These are phyloP conservation scores for Triticum monococcum DNA, from an alignment of 176 grass and related monocot species.

Conservation along the genomic window DNA sequence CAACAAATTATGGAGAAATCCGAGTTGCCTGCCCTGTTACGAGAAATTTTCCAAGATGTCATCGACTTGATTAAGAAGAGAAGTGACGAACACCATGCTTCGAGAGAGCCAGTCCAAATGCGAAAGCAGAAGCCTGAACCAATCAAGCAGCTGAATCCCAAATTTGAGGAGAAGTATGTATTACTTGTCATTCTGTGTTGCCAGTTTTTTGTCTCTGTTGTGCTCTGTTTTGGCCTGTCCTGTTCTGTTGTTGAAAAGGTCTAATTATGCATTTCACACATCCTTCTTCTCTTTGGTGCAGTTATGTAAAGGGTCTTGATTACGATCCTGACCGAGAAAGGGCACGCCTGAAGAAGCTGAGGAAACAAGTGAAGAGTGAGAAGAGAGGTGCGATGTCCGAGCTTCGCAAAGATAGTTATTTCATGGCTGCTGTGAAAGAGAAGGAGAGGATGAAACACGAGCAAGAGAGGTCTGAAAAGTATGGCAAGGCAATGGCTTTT, in stretches of 20 bases:
- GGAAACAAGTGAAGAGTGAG: slow-evolving; percentile 75
- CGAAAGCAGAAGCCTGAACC: slow-evolving; percentile 82
- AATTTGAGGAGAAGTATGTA: slow-evolving; percentile 92
- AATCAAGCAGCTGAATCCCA: slow-evolving; percentile 85
- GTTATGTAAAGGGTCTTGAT: slow-evolving; percentile 88
- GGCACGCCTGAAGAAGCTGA: slow-evolving; percentile 63
- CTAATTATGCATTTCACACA: not conserved
- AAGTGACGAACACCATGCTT: slow-evolving; percentile 53
- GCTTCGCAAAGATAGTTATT: slow-evolving; percentile 80
- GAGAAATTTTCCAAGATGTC: slow-evolving; percentile 61
- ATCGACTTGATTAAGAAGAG: slow-evolving; percentile 72
- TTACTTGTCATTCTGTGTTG: slow-evolving; percentile 27
- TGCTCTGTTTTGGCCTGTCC: not conserved
- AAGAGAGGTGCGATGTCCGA: slow-evolving; percentile 70
- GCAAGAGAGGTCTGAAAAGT: slow-evolving; percentile 72
- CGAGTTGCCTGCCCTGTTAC: slow-evolving; percentile 36
- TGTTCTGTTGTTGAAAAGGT: slow-evolving; percentile 12
- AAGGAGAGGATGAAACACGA: slow-evolving; percentile 56
- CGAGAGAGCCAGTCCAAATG: slow-evolving; percentile 75
- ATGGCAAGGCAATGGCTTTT: slow-evolving; percentile 63
- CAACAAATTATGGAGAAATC: slow-evolving; percentile 57
- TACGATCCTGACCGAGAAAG: slow-evolving; percentile 97
- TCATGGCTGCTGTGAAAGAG: slow-evolving; percentile 68
- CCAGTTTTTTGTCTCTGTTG: not conserved
- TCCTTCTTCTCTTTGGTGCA: slow-evolving; percentile 38